phyloP scores from a whole-genome alignment of 345 rosid genomes.

The Citrus maxima region DNA sequence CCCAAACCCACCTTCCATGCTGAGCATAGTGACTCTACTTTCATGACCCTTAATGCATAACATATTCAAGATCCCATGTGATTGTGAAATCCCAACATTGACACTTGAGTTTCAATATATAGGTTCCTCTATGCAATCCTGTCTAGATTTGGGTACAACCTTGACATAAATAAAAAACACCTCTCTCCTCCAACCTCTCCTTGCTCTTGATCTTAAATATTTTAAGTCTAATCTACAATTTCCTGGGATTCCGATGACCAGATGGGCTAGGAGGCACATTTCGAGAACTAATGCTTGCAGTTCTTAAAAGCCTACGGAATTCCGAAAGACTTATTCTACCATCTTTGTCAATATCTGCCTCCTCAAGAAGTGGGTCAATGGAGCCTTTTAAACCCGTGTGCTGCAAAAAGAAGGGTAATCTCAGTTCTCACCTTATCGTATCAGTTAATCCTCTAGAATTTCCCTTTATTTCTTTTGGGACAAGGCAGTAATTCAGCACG shows the following conservation, averaged over 20 bases:
- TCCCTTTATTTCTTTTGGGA: background rate
- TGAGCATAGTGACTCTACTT: background rate
- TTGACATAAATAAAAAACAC: background rate
- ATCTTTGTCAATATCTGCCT: slow-evolving; percentile 91
- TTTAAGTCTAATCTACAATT: slow-evolving; percentile 25
- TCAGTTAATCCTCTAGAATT: background rate
- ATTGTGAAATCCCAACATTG: background rate
- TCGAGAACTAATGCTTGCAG: slow-evolving; percentile 73
- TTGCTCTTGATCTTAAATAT: slow-evolving; percentile 18
- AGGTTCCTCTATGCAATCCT: background rate
- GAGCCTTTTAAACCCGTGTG: slow-evolving; percentile 90
- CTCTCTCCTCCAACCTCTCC: background rate
- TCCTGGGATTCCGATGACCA: slow-evolving; percentile 28
- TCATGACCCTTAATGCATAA: slow-evolving; percentile 9
- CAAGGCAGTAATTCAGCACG: background rate
- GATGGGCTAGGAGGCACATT: slow-evolving; percentile 50
- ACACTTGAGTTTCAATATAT: slow-evolving; percentile 10
- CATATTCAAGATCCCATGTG: background rate
- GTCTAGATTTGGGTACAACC: background rate
- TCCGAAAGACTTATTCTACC: slow-evolving; percentile 87
- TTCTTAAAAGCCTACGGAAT: slow-evolving; percentile 85
- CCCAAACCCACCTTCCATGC: slow-evolving; percentile 8
- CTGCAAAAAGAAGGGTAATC: slow-evolving; percentile 33
- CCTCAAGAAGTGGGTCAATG: slow-evolving; percentile 86
- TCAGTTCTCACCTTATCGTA: background rate